Conservation (phyloP, 805 yeast species). For the Barnettozyma sucrosica region DNA sequence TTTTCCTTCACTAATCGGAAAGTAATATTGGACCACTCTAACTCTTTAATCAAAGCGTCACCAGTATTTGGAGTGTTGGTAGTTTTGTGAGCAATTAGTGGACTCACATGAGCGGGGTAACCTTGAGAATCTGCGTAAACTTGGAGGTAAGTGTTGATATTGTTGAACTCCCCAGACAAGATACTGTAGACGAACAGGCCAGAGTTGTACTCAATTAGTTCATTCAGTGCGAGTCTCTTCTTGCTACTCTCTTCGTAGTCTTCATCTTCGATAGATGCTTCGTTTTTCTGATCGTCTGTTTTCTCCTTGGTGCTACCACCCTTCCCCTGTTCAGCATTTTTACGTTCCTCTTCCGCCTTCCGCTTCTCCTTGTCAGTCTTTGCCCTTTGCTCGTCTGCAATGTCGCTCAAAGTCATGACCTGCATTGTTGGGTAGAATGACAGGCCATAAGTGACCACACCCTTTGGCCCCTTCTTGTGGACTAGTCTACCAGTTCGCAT, state of each 20-base stretch:
- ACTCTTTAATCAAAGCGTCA: conserved; percentile 71
- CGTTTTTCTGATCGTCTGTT: conserved; percentile 24
- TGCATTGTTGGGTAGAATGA: conserved; percentile 83
- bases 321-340: conserved; percentile 23
- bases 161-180: conserved; percentile 48
- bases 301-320: not conserved
- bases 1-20: conserved; percentile 57
- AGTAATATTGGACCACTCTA: conserved; percentile 63
- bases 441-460: conserved; percentile 63
- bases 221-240: conserved; percentile 49
- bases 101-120: conserved; percentile 54
- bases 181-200: conserved; percentile 76
- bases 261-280: conserved; percentile 34
- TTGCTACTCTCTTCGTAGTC: conserved; percentile 32
- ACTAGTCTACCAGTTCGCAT: conserved; percentile 58
- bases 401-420: conserved; percentile 71
- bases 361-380: conserved; percentile 25
- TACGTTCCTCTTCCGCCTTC: conserved; percentile 28
- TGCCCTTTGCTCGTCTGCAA: conserved; percentile 47
- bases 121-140: conserved; percentile 73
- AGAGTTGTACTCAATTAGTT: conserved; percentile 51
- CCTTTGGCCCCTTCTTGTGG: conserved; percentile 78
- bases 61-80: conserved; percentile 47
- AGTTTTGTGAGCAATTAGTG: conserved; percentile 35
- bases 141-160: conserved; percentile 61